Evolutionary conservation across 176 grass and related monocot genomes (phyloP), one percentile per base, ranked within the genome.

Genomic region (Elaeis guineensis): DNA sequence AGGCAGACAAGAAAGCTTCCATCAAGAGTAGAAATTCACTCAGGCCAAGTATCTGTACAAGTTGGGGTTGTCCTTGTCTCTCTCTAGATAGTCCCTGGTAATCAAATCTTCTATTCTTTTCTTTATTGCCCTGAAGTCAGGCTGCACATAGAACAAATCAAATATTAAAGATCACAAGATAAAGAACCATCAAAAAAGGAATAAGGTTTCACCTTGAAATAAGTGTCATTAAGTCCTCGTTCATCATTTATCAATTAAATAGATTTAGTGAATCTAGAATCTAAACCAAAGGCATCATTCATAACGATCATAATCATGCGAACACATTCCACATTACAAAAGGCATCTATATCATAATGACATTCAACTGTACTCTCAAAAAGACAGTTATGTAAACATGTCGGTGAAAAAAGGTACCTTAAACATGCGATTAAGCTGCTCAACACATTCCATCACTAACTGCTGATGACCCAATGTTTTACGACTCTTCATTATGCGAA

Each of bases 81-180:
- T 87, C 80, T 87, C 89, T 64, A 93, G 59, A 73, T 93, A 93
- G 54, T 93, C 89, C 58, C 83, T 83, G 20, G 77, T 78, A 54
- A 93, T 93, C 69, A 93, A 80, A 54, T 87, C 83, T 66, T 93
- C 89, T 25, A 87, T 87, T 50, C 89, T 81, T 73, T 87, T 93
- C 83, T 93, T 87, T n/a, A 93, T 93, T 25, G 80, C 83, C 71
- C 87, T 87, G 77, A 93, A 84, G 74, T 93, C 89, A 7, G 89
- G 89, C 89, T 93, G 78, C 55, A 80, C 26, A 61, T 56, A 19
- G 12, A 19, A 15, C 21, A 56, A 21, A 5, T 56, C 19, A 8
- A 23, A 56, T 12, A 21, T 56, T 19, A 56, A 8, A 3, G 19
- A 56, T 12, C 54, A 22, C 12, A 12, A 21, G 19, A 56, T 21